phyloP scores from a whole-genome alignment of 2,329 filamentous ascomycete genomes.

The Albophoma yamanashiensis region DNA sequence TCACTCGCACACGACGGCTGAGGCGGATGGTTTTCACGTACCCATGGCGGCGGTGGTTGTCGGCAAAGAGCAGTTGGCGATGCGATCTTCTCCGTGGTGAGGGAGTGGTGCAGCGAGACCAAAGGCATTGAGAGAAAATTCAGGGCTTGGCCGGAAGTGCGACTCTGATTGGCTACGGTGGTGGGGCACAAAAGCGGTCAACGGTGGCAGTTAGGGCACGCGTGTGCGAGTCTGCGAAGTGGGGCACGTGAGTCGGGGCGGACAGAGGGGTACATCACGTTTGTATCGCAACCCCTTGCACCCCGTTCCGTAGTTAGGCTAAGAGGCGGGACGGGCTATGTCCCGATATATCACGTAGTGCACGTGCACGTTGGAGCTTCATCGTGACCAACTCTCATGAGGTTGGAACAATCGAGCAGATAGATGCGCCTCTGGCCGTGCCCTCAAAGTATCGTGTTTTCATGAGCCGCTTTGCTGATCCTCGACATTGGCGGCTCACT shows the following conservation, averaged over 20 bases:
- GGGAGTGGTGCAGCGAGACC: conserved; percentile 18
- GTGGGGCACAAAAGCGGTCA: conserved; percentile 24
- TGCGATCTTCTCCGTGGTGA: conserved; percentile 20
- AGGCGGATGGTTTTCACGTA: conserved; percentile 37
- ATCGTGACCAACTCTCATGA: too few species aligned
- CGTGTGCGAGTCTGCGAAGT: not conserved
- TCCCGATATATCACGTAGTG: too few species aligned
- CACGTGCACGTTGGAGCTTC: too few species aligned
- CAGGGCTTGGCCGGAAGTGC: conserved; percentile 13
- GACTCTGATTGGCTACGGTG: conserved; percentile 5
- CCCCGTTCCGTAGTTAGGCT: too few species aligned
- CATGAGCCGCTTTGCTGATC: too few species aligned
- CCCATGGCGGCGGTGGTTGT: conserved; percentile 44
- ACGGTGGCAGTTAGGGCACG: conserved; percentile 34
- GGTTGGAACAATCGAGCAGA: too few species aligned
- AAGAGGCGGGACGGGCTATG: not conserved
- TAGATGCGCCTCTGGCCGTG: too few species aligned
- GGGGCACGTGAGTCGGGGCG: not conserved
- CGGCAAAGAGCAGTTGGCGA: conserved; percentile 29
- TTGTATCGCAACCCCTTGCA: too few species aligned
- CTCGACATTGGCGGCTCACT: too few species aligned
- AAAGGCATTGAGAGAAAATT: conserved; percentile 15
- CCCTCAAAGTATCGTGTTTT: too few species aligned
- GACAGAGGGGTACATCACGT: too few species aligned
- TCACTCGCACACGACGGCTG: conserved; percentile 42